phyloP scores from a whole-genome alignment of 257 asterid genomes.

The Buddleja alternifolia region DNA sequence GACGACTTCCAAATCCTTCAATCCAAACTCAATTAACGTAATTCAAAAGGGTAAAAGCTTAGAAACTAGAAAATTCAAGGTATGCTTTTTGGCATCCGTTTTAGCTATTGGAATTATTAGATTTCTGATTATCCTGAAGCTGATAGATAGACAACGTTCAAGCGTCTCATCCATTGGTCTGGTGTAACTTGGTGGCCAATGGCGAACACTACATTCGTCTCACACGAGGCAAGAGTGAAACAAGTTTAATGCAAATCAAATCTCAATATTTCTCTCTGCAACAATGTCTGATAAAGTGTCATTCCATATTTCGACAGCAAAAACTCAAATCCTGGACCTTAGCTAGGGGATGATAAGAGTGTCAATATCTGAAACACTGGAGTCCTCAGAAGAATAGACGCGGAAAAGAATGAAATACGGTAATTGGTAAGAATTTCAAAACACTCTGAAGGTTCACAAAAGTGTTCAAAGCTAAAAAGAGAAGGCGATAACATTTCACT shows the following conservation, averaged over 20 bases:
- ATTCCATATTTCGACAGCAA: neutral
- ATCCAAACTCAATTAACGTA: neutral
- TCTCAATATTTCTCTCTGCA: neutral
- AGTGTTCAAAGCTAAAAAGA: neutral
- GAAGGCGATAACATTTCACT: neutral
- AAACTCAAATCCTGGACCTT: neutral
- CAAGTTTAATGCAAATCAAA: conserved; percentile 2
- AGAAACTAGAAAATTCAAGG: neutral
- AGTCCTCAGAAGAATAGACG: neutral
- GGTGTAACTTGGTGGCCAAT: no score
- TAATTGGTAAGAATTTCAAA: no score
- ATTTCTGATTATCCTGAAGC: conserved; percentile 3
- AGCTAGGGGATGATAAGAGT: neutral
- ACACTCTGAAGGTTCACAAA: neutral
- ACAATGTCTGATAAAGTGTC: neutral
- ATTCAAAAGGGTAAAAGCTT: conserved; percentile 7
- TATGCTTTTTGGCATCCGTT: neutral
- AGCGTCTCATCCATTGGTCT: no score
- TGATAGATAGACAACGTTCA: conserved; percentile 10
- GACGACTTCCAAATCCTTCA: no score
- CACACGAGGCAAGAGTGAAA: no score
- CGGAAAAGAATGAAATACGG: neutral
- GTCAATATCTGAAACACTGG: neutral
- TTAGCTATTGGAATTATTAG: neutral
- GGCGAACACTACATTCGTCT: no score